These are phyloP conservation scores for Phellopilus nigrolimitatus DNA, from an alignment of 1,284 basidiomycete species.

Conservation along the genomic window DNA sequence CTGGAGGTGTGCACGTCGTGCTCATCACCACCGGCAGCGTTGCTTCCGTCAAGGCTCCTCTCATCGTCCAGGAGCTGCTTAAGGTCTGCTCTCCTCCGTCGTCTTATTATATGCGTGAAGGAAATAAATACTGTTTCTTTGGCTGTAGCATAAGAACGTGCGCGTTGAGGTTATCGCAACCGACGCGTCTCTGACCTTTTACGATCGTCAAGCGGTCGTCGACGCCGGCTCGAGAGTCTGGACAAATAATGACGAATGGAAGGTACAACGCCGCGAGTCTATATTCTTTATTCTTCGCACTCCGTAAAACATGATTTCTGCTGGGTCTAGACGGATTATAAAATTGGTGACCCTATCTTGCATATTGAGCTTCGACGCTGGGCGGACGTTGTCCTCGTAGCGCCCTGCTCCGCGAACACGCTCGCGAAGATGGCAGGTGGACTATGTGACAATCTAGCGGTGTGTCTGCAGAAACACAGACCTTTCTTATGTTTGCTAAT, in stretches of 20 bases:
- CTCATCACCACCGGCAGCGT: slow-evolving; percentile 91
- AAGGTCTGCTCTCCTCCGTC: slow-evolving; percentile 43
- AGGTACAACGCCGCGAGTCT: slow-evolving; percentile 48
- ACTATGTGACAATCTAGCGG: slow-evolving; percentile 86
- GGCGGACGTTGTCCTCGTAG: slow-evolving; percentile 93
- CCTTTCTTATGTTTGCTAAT: slow-evolving; percentile 5
- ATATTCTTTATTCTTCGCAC: background rate
- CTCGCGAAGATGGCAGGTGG: slow-evolving; percentile 90
- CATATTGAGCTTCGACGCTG: slow-evolving; percentile 96
- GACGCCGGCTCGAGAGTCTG: slow-evolving; percentile 67
- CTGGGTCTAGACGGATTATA: slow-evolving; percentile 44
- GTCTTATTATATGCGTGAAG: background rate
- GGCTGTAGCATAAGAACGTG: slow-evolving; percentile 60
- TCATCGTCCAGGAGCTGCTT: slow-evolving; percentile 78
- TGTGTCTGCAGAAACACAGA: slow-evolving; percentile 34
- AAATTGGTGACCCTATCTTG: slow-evolving; percentile 87
- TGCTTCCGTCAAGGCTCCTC: slow-evolving; percentile 87
- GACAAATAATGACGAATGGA: slow-evolving; percentile 93
- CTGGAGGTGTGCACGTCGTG: slow-evolving; percentile 62
- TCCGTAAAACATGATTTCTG: background rate
- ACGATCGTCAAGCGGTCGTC: slow-evolving; percentile 47
- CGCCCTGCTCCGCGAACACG: slow-evolving; percentile 94
- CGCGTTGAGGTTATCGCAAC: slow-evolving; percentile 85
- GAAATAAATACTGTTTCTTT: background rate
- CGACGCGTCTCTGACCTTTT: slow-evolving; percentile 76